Percentiles rank a stretch among this genome's conserved stretches.
These are phyloP conservation scores for Brassica napus DNA, from an alignment of 345 rosid species.

Conservation along the genomic window DNA sequence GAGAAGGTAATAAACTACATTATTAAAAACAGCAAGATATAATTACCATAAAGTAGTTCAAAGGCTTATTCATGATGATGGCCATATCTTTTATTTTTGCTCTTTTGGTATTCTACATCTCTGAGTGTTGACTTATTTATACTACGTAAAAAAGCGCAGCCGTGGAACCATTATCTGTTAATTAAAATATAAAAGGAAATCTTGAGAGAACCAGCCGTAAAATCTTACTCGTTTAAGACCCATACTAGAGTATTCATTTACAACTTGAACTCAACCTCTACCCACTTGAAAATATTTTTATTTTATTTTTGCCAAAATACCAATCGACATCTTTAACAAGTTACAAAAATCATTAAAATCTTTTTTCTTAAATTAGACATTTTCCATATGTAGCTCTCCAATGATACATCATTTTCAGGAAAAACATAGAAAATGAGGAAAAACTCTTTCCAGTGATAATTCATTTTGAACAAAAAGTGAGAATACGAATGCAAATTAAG, in stretches of 20 bases:
- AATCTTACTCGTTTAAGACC: neutral
- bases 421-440: no score
- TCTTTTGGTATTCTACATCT: neutral
- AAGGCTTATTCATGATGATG: slow-evolving; percentile 30
- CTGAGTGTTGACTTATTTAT: slow-evolving; percentile 1
- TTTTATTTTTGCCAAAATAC: neutral
- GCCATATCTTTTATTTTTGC: neutral
- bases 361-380: no score
- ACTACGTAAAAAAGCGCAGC: neutral
- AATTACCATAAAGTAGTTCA: slow-evolving; percentile 49
- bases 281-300: neutral
- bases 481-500: no score
- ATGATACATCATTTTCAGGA: no score
- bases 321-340: neutral
- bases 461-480: no score
- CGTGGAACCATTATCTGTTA: neutral
- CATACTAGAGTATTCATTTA: neutral
- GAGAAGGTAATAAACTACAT: neutral
- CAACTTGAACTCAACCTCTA: neutral
- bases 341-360: neutral
- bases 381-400: no score
- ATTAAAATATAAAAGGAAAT: neutral
- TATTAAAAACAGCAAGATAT: neutral
- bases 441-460: no score
- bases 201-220: neutral